Base-by-base conservation (phyloP, 805 yeast genomes). In the Lipomyces sp. region DNA sequence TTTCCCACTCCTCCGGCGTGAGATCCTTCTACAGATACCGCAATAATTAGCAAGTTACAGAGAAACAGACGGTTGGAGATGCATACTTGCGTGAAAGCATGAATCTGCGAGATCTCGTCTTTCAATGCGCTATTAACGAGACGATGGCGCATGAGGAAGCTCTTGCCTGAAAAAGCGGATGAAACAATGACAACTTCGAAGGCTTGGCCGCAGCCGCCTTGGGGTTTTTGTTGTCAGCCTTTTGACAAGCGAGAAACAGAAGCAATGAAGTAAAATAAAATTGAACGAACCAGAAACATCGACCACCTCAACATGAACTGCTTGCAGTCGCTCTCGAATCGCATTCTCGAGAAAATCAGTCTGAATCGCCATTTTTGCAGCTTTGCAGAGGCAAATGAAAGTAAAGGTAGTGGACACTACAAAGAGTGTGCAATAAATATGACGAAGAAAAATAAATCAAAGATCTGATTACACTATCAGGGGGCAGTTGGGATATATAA, bases 201-300 rank as follows among this genome's bases (percentile, higher is more conserved):
- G 2, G 98, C 96, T 68, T 91, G 96, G 4, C 99, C 99, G 70
- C 99, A 93, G 1, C 99, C 99, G 14, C 95, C 95, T 39, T n/a
- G 16, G 35, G 14, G 7, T 22, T 23, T 13, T n/a, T 22, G 22
- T 33, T 34, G 33, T 35, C 24, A 23, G 10, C 11, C 11, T 4
- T 5, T 39, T 6, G 13, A 11, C 24, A 22, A 8, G 13, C 4
- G 11, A 18, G 24, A 14, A 16, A 19, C 19, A 35, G 19, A 21
- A 35, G 22, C 2, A 19, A 18, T 13, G 19, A 21, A 14, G 21
- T 8, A 38, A 3, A 10, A n/a, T 21, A 11, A 8, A 37, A 14
- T n/a, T n/a, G n/a, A n/a, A 31, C 63, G 16, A 37, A 65, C 69
- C 70, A 10, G 83, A 81, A 74, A 81, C 78, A 59, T 86, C 95